A percentile compares a stretch with the other conserved stretches of the same genome.
phyloP scores from a whole-genome alignment of 2,329 filamentous ascomycete species.

The Hypoxylon sp. region DNA sequence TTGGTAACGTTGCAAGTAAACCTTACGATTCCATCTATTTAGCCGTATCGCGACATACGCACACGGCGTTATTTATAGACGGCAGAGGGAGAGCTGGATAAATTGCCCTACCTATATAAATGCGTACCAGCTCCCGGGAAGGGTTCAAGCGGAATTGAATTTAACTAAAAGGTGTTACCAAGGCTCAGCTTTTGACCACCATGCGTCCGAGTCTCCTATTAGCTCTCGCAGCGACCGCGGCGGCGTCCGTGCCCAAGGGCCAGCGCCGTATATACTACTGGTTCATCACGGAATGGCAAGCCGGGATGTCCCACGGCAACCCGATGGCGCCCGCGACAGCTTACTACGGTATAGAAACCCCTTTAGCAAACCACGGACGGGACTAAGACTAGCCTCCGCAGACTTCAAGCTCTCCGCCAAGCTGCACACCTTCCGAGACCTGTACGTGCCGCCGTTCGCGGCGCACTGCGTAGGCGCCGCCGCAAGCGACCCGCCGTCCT shows the following conservation, averaged over 20 bases:
- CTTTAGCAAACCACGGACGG: no score
- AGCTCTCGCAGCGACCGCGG: background rate
- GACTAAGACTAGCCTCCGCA: background rate
- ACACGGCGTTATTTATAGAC: no score
- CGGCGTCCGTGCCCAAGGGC: background rate
- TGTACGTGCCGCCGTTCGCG: constrained; percentile 4
- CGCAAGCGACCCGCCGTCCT: constrained; percentile 12
- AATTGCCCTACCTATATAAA: no score
- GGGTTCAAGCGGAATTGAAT: no score
- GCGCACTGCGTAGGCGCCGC: constrained; percentile 13
- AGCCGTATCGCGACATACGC: no score
- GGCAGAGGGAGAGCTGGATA: no score
- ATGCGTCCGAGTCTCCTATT: background rate
- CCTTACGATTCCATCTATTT: no score
- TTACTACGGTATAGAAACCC: constrained; percentile 19
- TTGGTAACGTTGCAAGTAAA: no score
- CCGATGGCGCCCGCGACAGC: constrained; percentile 1
- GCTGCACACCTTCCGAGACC: background rate
- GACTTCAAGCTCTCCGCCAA: background rate
- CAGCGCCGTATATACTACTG: constrained; percentile 10
- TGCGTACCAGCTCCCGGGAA: no score
- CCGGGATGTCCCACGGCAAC: constrained; percentile 15
- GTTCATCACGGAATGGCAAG: constrained; percentile 18
- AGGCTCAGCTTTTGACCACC: background rate
- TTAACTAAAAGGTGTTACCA: no score